phyloP scores from a whole-genome alignment of 768 basidiomycete species.

The Tulasnella sp. region DNA sequence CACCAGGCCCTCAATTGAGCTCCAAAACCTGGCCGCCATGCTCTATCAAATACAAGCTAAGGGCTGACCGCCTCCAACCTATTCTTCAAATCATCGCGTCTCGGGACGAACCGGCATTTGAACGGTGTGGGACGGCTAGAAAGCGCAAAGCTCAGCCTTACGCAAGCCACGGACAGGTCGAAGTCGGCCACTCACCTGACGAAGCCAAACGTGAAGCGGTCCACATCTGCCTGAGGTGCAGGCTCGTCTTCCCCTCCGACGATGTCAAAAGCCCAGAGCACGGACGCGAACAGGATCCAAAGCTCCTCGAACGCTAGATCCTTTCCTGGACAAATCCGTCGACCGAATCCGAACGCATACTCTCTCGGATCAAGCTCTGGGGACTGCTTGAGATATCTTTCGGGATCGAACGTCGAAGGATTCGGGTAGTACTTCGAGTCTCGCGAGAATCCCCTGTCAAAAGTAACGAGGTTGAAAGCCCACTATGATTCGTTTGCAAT shows the following conservation, averaged over 20 bases:
- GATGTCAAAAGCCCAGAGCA: background rate
- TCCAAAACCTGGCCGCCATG: background rate
- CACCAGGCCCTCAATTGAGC: too few relatives aligned
- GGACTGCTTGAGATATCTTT: constrained; percentile 20
- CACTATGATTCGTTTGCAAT: background rate
- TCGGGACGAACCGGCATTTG: background rate
- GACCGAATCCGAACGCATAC: constrained; percentile 17
- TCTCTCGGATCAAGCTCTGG: constrained; percentile 23
- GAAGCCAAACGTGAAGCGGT: background rate
- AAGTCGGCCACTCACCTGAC: background rate
- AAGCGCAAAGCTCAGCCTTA: background rate
- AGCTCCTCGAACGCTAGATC: background rate
- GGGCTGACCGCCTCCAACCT: background rate
- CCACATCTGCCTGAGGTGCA: background rate
- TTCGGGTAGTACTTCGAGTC: constrained; percentile 18
- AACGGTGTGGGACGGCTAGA: background rate
- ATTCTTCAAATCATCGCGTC: background rate
- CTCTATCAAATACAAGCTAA: background rate
- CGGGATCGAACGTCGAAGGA: constrained; percentile 29
- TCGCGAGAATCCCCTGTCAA: constrained; percentile 14
- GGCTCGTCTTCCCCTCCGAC: background rate
- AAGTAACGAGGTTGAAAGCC: background rate
- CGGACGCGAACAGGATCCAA: constrained; percentile 1
- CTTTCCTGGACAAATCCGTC: constrained; percentile 19
- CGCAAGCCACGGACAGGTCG: background rate